Evolutionary conservation across 768 basidiomycete genomes (phyloP).

Genomic region (Pisolithus albus): DNA sequence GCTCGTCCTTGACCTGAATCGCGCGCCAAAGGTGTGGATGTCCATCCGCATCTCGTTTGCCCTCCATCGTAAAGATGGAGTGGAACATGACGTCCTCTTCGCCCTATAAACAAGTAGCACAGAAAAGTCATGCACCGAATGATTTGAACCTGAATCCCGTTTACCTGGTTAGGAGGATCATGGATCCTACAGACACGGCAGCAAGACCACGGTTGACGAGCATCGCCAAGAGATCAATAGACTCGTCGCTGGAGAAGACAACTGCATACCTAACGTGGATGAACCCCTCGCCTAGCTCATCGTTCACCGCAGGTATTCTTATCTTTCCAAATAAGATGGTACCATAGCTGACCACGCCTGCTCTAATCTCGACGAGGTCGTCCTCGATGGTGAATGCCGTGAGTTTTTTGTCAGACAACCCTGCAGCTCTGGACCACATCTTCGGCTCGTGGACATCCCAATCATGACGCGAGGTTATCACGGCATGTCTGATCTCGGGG

Average conservation of each 20-base stretch:
- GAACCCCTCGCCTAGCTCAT: slow-evolving; percentile 55
- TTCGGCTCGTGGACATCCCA: slow-evolving; percentile 57
- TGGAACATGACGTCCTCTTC: slow-evolving; percentile 63
- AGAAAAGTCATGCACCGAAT: slow-evolving; percentile 4
- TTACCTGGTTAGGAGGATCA: slow-evolving; percentile 64
- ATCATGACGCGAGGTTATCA: slow-evolving; percentile 56
- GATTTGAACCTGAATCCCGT: neutral
- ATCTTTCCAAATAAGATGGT: slow-evolving; percentile 73
- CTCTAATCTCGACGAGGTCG: slow-evolving; percentile 42
- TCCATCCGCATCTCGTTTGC: slow-evolving; percentile 37
- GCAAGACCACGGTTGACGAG: neutral
- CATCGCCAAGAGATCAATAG: neutral
- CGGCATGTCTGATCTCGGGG: slow-evolving; percentile 54
- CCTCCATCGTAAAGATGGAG: slow-evolving; percentile 62
- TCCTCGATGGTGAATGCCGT: slow-evolving; percentile 41
- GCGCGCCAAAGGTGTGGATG: slow-evolving; percentile 56
- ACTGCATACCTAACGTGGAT: slow-evolving; percentile 59
- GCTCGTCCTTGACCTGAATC: slow-evolving; percentile 51
- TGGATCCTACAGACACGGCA: slow-evolving; percentile 25
- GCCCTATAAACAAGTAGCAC: slow-evolving; percentile 37
- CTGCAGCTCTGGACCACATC: slow-evolving; percentile 61
- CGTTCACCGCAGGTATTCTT: slow-evolving; percentile 58
- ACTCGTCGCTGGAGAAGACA: neutral
- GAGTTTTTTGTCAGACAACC: slow-evolving; percentile 47
- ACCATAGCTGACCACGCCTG: slow-evolving; percentile 58